Evolutionary conservation across 768 basidiomycete genomes (phyloP).

Genomic region (Favolaschia claudopus): DNA sequence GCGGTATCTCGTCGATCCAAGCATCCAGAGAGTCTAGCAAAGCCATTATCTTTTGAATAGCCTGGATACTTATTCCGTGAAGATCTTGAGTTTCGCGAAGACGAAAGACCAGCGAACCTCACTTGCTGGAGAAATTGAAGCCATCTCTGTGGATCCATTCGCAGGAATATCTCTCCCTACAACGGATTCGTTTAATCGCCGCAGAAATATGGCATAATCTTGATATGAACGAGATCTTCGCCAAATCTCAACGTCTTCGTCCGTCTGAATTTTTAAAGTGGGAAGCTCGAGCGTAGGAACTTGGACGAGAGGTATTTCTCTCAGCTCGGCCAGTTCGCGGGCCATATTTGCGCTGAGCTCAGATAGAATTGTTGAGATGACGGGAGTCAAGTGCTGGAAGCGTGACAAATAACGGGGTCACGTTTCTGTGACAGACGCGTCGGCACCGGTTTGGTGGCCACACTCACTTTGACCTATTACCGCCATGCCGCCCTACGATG

Average conservation of each 20-base stretch:
- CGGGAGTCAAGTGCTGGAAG: slow-evolving; percentile 1
- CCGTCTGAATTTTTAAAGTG: slow-evolving; percentile 68
- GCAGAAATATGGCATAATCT: slow-evolving; percentile 79
- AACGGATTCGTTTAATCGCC: slow-evolving; percentile 79
- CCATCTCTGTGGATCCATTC: no score
- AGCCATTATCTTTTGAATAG: slow-evolving; percentile 52
- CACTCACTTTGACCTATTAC: slow-evolving; percentile 2
- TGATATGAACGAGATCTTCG: slow-evolving; percentile 71
- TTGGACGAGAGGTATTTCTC: slow-evolving; percentile 25
- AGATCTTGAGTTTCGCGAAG: neutral
- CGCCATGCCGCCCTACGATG: slow-evolving; percentile 74
- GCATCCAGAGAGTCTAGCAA: slow-evolving; percentile 71
- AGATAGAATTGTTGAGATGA: neutral
- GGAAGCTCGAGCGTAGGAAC: slow-evolving; percentile 39
- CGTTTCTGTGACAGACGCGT: slow-evolving; percentile 9
- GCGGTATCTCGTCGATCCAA: slow-evolving; percentile 87
- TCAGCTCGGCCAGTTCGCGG: slow-evolving; percentile 26
- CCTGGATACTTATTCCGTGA: slow-evolving; percentile 41
- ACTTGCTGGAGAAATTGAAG: slow-evolving; percentile 36
- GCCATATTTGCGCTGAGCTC: neutral
- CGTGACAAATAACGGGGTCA: no score
- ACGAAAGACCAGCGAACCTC: slow-evolving; percentile 39
- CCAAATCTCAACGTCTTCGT: slow-evolving; percentile 80
- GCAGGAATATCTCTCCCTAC: slow-evolving; percentile 67
- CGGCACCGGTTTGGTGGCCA: slow-evolving; percentile 8